These are phyloP conservation scores for Pythium sukuiense DNA, from an alignment of 352 stramenopile species.

Conservation along the genomic window DNA sequence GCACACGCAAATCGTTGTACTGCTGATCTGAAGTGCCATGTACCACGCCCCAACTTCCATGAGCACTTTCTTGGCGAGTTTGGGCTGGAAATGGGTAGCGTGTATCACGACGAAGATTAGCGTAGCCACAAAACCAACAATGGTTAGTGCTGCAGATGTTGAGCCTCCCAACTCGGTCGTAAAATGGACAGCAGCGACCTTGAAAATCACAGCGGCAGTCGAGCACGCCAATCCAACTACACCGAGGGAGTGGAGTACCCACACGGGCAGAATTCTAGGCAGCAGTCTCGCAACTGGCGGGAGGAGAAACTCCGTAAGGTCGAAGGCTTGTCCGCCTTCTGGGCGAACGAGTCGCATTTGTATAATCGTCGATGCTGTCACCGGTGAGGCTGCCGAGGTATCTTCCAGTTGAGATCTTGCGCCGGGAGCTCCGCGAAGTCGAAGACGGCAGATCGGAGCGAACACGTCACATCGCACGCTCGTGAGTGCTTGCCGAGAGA, in stretches of 20 bases:
- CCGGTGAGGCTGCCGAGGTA: no score
- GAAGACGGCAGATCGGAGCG: neutral
- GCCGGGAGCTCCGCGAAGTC: no score
- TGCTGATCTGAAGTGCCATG: neutral
- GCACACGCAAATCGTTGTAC: neutral
- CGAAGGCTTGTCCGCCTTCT: no score
- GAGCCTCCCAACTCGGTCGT: neutral
- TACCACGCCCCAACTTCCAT: neutral
- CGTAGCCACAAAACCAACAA: neutral
- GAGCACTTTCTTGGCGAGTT: neutral
- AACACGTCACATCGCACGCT: neutral
- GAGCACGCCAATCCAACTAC: neutral
- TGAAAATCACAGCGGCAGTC: neutral
- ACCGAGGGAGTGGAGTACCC: neutral
- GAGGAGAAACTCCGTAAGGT: no score
- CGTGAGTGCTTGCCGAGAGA: neutral
- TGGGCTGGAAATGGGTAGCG: neutral
- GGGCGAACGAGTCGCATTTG: no score
- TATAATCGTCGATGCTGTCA: no score
- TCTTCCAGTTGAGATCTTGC: no score
- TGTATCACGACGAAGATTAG: neutral
- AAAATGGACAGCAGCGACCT: neutral
- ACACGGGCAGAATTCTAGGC: neutral
- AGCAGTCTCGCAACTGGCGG: neutral
- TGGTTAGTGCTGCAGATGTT: neutral